Percentiles rank a stretch among this genome's conserved stretches.
Evolutionary conservation across 2,329 filamentous ascomycete species (phyloP).

Genomic region (Bertia moriformis): DNA sequence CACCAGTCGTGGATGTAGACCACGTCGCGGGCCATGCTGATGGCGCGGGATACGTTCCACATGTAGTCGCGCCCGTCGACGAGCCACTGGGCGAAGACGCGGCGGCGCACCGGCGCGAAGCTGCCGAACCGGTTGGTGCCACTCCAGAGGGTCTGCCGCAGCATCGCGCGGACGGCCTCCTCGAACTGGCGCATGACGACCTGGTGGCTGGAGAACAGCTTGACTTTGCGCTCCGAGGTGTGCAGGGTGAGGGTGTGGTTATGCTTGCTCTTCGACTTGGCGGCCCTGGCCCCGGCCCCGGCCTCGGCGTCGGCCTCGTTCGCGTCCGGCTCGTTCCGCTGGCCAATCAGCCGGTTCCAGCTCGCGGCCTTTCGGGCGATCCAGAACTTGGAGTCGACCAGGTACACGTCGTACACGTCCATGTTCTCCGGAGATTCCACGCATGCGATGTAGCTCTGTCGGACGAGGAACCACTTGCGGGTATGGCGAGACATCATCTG

Average conservation of each 20-base stretch:
- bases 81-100: conserved; percentile 87
- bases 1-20: conserved; percentile 99
- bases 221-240: conserved; percentile 84
- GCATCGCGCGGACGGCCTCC: conserved; percentile 79
- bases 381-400: conserved; percentile 88
- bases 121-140: conserved; percentile 76
- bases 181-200: conserved; percentile 82
- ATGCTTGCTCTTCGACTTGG: conserved; percentile 36
- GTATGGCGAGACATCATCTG: conserved; percentile 71
- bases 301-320: no score
- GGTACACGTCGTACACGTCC: conserved; percentile 95
- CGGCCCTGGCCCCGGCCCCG: conserved; percentile 42
- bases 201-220: conserved; percentile 80
- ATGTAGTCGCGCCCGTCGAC: conserved; percentile 98
- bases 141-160: conserved; percentile 68
- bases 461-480: conserved; percentile 91
- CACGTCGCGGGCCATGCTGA: conserved; percentile 92
- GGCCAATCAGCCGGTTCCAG: conserved; percentile 35
- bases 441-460: conserved; percentile 93
- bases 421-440: conserved; percentile 98
- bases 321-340: no score
- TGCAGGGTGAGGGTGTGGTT: conserved; percentile 78
- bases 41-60: conserved; percentile 96
- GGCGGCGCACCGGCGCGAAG: conserved; percentile 76
- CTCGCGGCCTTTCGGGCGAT: conserved; percentile 67